Conservation (phyloP, 208 protist species). For the Endotrypanum monterogeii region DNA sequence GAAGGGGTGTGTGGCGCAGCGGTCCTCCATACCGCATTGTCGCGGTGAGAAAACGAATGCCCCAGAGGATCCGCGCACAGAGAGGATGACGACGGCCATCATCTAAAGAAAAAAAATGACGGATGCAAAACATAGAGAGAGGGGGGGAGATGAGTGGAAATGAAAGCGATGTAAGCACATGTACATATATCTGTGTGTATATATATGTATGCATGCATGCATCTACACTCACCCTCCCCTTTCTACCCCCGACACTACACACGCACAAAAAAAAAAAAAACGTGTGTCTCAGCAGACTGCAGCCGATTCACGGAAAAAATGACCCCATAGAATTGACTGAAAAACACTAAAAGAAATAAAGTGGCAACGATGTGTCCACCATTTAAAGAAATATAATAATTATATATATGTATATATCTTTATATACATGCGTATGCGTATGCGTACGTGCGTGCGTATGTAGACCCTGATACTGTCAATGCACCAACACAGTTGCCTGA, state of each 20-base stretch:
- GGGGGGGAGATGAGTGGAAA: background rate
- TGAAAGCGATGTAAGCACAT: background rate
- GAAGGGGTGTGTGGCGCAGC: conserved; percentile 22
- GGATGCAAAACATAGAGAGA: background rate
- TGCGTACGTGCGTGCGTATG: too few relatives aligned
- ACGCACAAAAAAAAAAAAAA: background rate
- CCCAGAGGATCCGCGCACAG: background rate
- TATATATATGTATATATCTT: too few relatives aligned
- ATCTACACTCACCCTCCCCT: conserved; percentile 41
- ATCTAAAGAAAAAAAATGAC: background rate
- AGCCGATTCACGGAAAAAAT: too few relatives aligned
- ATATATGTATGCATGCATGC: background rate
- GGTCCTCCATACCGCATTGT: conserved; percentile 11
- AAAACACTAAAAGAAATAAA: too few relatives aligned
- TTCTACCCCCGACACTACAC: conserved; percentile 13
- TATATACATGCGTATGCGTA: too few relatives aligned
- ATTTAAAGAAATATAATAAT: too few relatives aligned
- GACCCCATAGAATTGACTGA: too few relatives aligned
- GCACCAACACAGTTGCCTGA: too few relatives aligned
- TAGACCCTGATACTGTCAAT: too few relatives aligned
- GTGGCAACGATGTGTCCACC: too few relatives aligned
- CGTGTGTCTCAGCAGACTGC: too few relatives aligned
- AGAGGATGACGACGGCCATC: background rate
- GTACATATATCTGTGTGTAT: background rate
- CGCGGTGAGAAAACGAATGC: background rate